These are phyloP conservation scores for Saussurea involucrata DNA, from an alignment of 129 eudicot species.

Conservation along the genomic window DNA sequence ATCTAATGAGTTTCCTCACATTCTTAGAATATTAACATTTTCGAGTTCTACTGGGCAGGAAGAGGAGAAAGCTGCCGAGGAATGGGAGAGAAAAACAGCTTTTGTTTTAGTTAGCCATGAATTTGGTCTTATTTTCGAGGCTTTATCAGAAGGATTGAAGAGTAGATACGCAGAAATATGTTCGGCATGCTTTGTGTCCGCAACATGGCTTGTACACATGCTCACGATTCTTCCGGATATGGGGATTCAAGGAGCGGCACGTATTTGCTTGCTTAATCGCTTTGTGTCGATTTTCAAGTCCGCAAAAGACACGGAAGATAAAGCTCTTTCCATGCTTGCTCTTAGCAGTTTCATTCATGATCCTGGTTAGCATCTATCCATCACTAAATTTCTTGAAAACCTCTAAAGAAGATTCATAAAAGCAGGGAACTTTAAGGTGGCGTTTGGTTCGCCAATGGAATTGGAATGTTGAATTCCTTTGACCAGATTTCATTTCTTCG, in stretches of 20 bases:
- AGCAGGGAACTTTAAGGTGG: background rate
- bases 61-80: slow-evolving; percentile 66
- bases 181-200: slow-evolving; percentile 55
- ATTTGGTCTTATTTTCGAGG: slow-evolving; percentile 74
- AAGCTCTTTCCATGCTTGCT: slow-evolving; percentile 74
- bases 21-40: background rate
- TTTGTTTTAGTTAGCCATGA: slow-evolving; percentile 79
- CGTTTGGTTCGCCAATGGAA: too few relatives aligned
- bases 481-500: too few relatives aligned
- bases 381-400: background rate
- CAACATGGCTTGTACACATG: slow-evolving; percentile 90
- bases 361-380: slow-evolving; percentile 48
- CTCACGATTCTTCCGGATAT: slow-evolving; percentile 70
- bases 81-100: slow-evolving; percentile 75
- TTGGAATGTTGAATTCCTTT: too few relatives aligned
- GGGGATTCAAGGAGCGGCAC: slow-evolving; percentile 71
- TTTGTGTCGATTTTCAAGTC: slow-evolving; percentile 66
- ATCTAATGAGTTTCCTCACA: background rate
- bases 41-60: slow-evolving; percentile 30
- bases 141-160: slow-evolving; percentile 64
- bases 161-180: slow-evolving; percentile 64
- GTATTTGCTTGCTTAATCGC: slow-evolving; percentile 63
- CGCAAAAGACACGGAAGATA: slow-evolving; percentile 58
- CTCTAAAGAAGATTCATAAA: background rate
- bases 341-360: slow-evolving; percentile 66